Conservation (phyloP, 2,329 filamentous ascomycete genomes). For the Epichloe hybrida region DNA sequence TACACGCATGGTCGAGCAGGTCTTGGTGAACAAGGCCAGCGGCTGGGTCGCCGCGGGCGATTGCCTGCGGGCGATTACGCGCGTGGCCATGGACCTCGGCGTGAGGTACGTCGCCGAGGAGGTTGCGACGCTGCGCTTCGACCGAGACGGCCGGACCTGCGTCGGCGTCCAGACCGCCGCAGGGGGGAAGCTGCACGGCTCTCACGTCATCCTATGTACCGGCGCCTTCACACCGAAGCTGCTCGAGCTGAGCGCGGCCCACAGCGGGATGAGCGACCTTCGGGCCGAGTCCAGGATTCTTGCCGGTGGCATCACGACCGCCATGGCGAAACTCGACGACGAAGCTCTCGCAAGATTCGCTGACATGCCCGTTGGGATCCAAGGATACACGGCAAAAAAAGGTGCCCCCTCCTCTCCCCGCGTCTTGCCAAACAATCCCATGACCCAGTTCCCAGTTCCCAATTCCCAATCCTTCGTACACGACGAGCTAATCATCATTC, state of each 20-base stretch:
- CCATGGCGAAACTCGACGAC: slow-evolving; percentile 38
- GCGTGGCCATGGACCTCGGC: slow-evolving; percentile 36
- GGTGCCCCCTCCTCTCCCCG: slow-evolving; percentile 12
- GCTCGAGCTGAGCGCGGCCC: slow-evolving; percentile 36
- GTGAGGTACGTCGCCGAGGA: slow-evolving; percentile 46
- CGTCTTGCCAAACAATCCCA: too few relatives aligned
- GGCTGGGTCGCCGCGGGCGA: slow-evolving; percentile 53
- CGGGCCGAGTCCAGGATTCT: slow-evolving; percentile 40
- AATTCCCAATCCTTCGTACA: too few relatives aligned
- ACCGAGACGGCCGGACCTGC: slow-evolving; percentile 28
- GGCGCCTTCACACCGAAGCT: slow-evolving; percentile 46
- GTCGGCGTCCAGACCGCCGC: slow-evolving; percentile 33
- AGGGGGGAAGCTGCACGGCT: slow-evolving; percentile 33
- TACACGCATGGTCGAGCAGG: slow-evolving; percentile 45
- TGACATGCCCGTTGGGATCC: slow-evolving; percentile 35
- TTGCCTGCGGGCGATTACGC: slow-evolving; percentile 39
- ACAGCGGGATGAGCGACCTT: slow-evolving; percentile 32
- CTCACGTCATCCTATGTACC: slow-evolving; percentile 39
- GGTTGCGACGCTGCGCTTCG: slow-evolving; percentile 32
- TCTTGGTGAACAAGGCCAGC: slow-evolving; percentile 46
- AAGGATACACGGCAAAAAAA: slow-evolving; percentile 23
- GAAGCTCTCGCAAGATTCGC: slow-evolving; percentile 30
- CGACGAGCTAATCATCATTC: too few relatives aligned
- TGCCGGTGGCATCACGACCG: slow-evolving; percentile 46
- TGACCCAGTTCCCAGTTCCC: too few relatives aligned